Conservation (phyloP, 2,329 filamentous ascomycete species). For the Cladophialophora yegresii region DNA sequence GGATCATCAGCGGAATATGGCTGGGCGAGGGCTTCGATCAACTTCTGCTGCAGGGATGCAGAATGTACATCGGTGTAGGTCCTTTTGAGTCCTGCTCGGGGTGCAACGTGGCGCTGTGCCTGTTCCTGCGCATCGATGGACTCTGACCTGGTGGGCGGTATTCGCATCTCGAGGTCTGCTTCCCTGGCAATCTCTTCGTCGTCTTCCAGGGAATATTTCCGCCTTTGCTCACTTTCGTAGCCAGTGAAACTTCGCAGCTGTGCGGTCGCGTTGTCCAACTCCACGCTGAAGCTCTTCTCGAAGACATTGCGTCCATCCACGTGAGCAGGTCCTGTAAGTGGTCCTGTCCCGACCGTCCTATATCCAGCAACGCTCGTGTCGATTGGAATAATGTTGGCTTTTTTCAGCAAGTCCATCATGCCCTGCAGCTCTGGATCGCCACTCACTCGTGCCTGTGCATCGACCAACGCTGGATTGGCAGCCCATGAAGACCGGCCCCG, state of each 20-base stretch:
- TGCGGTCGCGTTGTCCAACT: conserved; percentile 49
- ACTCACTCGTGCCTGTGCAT: conserved; percentile 76
- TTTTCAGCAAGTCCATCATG: conserved; percentile 84
- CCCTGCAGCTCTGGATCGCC: conserved; percentile 86
- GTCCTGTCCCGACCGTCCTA: conserved; percentile 56
- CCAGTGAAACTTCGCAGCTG: conserved; percentile 32
- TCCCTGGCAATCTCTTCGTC: conserved; percentile 24
- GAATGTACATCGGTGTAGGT: conserved; percentile 83
- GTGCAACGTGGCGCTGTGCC: conserved; percentile 47
- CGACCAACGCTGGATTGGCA: conserved; percentile 71
- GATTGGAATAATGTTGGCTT: conserved; percentile 74
- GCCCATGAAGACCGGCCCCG: conserved; percentile 85
- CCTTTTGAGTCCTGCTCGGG: conserved; percentile 71
- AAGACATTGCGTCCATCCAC: conserved; percentile 77
- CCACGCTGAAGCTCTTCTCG: conserved; percentile 72
- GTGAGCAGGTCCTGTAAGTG: conserved; percentile 77
- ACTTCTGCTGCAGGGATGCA: conserved; percentile 73
- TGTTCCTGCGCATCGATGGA: conserved; percentile 32
- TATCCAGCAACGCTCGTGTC: conserved; percentile 55
- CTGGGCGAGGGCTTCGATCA: conserved; percentile 81
- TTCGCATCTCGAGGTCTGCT: conserved; percentile 30
- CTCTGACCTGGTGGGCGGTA: conserved; percentile 28
- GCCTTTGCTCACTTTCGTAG: conserved; percentile 14
- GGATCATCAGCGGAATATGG: conserved; percentile 67
- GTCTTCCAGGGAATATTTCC: conserved; percentile 30